Evolutionary conservation across 2,329 filamentous ascomycete genomes (phyloP).

Genomic region (Colletotrichum sojae): DNA sequence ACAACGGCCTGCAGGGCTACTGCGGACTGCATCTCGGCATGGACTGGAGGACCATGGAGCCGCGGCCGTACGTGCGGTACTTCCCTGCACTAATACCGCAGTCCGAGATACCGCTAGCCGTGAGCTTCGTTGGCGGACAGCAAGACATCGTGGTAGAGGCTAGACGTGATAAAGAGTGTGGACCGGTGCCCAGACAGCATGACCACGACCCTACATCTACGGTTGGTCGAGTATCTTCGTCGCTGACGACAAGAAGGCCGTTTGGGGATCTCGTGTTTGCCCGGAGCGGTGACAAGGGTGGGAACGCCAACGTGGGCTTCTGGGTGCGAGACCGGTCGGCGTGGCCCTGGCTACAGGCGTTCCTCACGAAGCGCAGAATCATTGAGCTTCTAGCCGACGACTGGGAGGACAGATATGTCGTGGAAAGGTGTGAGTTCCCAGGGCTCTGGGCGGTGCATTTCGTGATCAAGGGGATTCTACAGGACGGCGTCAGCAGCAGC

Average conservation of each 20-base stretch:
- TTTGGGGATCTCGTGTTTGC: slow-evolving; percentile 51
- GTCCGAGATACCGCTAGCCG: slow-evolving; percentile 38
- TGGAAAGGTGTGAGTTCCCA: slow-evolving; percentile 63
- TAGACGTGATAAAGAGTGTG: neutral
- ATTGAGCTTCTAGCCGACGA: slow-evolving; percentile 59
- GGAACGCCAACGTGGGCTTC: slow-evolving; percentile 53
- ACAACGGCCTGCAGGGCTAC: slow-evolving; percentile 52
- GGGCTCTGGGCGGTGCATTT: slow-evolving; percentile 60
- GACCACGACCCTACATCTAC: slow-evolving; percentile 5
- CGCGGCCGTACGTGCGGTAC: slow-evolving; percentile 47
- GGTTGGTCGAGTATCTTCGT: neutral
- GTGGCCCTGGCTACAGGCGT: slow-evolving; percentile 56
- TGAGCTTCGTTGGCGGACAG: slow-evolving; percentile 43
- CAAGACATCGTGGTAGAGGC: slow-evolving; percentile 9
- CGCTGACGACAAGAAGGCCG: slow-evolving; percentile 41
- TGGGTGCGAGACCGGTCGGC: slow-evolving; percentile 54
- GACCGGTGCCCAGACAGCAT: slow-evolving; percentile 2
- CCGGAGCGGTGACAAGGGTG: slow-evolving; percentile 52
- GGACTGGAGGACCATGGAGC: slow-evolving; percentile 54
- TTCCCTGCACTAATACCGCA: slow-evolving; percentile 50
- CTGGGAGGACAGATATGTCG: slow-evolving; percentile 54
- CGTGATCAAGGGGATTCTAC: slow-evolving; percentile 60
- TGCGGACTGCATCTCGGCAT: slow-evolving; percentile 51
- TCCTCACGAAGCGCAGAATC: slow-evolving; percentile 55
- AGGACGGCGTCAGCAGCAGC: slow-evolving; percentile 62